These are phyloP conservation scores for Thelonectria rubi DNA, from an alignment of 2,329 filamentous ascomycete genomes.

Conservation along the genomic window DNA sequence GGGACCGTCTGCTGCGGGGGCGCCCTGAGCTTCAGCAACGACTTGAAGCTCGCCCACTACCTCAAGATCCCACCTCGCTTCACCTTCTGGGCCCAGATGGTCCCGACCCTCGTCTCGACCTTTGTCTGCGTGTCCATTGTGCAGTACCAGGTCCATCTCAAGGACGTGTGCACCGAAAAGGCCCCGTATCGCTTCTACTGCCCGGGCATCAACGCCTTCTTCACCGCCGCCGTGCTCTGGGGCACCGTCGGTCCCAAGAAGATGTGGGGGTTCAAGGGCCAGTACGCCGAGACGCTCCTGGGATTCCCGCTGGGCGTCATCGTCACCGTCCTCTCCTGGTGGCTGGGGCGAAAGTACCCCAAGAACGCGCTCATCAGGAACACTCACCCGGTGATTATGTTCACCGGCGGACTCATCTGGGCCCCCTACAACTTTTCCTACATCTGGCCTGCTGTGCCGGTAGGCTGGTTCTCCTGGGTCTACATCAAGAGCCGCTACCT, in stretches of 20 bases:
- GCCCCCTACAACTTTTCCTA: slow-evolving; percentile 58
- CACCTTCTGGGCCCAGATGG: slow-evolving; percentile 49
- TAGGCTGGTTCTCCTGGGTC: slow-evolving; percentile 59
- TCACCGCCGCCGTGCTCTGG: slow-evolving; percentile 53
- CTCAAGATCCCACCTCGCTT: slow-evolving; percentile 55
- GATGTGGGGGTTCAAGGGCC: slow-evolving; percentile 48
- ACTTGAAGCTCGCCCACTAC: slow-evolving; percentile 53
- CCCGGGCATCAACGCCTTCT: slow-evolving; percentile 51
- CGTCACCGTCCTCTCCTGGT: slow-evolving; percentile 50
- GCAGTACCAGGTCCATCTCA: slow-evolving; percentile 49
- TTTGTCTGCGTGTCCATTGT: slow-evolving; percentile 48
- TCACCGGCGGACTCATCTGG: slow-evolving; percentile 52
- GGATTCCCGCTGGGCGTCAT: slow-evolving; percentile 53
- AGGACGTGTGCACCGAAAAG: slow-evolving; percentile 49
- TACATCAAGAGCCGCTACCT: slow-evolving; percentile 56
- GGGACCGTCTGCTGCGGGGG: slow-evolving; percentile 49
- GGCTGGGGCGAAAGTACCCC: slow-evolving; percentile 46
- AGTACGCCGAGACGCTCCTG: slow-evolving; percentile 48
- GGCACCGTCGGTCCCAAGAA: slow-evolving; percentile 51
- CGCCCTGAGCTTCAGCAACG: slow-evolving; percentile 48
- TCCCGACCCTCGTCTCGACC: slow-evolving; percentile 48
- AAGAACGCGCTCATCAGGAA: slow-evolving; percentile 48
- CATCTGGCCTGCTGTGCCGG: slow-evolving; percentile 56
- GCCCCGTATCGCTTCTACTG: slow-evolving; percentile 51
- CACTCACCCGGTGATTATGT: slow-evolving; percentile 54